Base-by-base conservation (phyloP, 2,329 filamentous ascomycete species). In the Aspergillus ruber region DNA sequence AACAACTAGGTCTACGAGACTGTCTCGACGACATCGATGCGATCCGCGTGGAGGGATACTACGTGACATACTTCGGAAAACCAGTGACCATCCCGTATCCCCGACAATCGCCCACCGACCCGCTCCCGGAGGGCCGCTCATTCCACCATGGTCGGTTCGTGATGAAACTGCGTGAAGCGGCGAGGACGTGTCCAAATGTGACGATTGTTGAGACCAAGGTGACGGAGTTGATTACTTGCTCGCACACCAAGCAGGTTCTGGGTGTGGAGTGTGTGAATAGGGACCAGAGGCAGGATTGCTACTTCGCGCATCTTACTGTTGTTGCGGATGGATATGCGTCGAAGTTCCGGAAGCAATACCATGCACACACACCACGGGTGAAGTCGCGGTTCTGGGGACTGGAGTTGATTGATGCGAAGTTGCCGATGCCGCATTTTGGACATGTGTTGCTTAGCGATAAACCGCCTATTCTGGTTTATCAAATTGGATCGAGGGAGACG, bases 81-180 rank as follows among this genome's bases (percentile, higher is more conserved):
- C 77, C 83, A 40, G 85, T 90, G 42, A 69, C 78, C 44, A 88
- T 98, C 56, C 81, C 85, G 12, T 98, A 97, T 64, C 90, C 91
- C 17, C 74, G 74, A 40, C 74, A 84, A 75, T 57, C 39, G 44
- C 63, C 58, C 42, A 71, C 66, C 18, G 60, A 64, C 50, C 75
- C 74, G 56, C 71, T 76, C 53, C 84, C 86, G 2, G 79, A 88
- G 62, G 93, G 93, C 35, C 77, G 86, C 52, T 81, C 81, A 42
- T 98, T 98, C 67, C 93, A 98, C 74, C 93, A 98, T 71, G 93
- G 93, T 42, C 82, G 89, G 57, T 96, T 98, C 71, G 89, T 98
- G 60, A 82, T 79, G 70, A 84, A 88, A 64, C 74, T 98, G 55
- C 82, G 93, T 50, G 78, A 79, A 58, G 85, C 88, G 21, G 93